Evolutionary conservation across 2,329 filamentous ascomycete genomes (phyloP).

Genomic region (Metarhizium guizhouense): DNA sequence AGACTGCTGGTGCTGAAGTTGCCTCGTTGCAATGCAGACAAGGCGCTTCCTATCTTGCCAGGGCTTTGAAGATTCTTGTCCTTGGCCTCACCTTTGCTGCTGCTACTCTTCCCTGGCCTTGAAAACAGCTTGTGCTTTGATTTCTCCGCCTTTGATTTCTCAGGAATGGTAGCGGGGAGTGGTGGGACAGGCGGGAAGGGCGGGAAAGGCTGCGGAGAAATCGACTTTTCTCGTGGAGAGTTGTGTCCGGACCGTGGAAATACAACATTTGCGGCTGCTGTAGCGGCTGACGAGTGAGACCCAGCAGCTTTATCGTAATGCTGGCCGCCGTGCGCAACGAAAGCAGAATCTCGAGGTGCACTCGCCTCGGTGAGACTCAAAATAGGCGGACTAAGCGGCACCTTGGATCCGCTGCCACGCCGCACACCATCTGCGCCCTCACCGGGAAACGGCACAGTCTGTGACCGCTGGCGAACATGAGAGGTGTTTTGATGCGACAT

Average conservation of each 20-base stretch:
- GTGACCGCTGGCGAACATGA: slow-evolving; percentile 59
- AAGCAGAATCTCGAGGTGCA: slow-evolving; percentile 47
- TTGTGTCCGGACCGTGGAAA: slow-evolving; percentile 57
- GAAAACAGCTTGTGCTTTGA: slow-evolving; percentile 77
- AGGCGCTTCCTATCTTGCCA: slow-evolving; percentile 58
- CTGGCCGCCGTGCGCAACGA: slow-evolving; percentile 40
- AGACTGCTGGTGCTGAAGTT: slow-evolving; percentile 67
- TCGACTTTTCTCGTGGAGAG: slow-evolving; percentile 35
- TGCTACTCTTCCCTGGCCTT: slow-evolving; percentile 64
- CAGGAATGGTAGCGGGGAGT: slow-evolving; percentile 32
- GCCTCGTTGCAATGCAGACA: slow-evolving; percentile 54
- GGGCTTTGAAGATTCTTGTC: slow-evolving; percentile 64
- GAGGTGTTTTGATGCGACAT: slow-evolving; percentile 49
- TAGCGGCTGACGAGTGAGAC: slow-evolving; percentile 54
- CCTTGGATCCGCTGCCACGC: slow-evolving; percentile 35
- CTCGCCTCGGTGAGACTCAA: slow-evolving; percentile 58
- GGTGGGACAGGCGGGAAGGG: slow-evolving; percentile 29
- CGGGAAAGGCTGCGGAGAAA: slow-evolving; percentile 24
- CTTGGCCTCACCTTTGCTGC: slow-evolving; percentile 54
- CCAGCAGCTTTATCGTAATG: slow-evolving; percentile 51
- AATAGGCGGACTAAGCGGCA: slow-evolving; percentile 51
- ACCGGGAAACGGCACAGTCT: slow-evolving; percentile 56
- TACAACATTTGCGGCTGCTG: slow-evolving; percentile 58
- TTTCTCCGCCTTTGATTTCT: slow-evolving; percentile 54
- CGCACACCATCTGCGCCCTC: slow-evolving; percentile 34